Base-by-base conservation (phyloP, 1,284 basidiomycete species). In the Malassezia restricta region DNA sequence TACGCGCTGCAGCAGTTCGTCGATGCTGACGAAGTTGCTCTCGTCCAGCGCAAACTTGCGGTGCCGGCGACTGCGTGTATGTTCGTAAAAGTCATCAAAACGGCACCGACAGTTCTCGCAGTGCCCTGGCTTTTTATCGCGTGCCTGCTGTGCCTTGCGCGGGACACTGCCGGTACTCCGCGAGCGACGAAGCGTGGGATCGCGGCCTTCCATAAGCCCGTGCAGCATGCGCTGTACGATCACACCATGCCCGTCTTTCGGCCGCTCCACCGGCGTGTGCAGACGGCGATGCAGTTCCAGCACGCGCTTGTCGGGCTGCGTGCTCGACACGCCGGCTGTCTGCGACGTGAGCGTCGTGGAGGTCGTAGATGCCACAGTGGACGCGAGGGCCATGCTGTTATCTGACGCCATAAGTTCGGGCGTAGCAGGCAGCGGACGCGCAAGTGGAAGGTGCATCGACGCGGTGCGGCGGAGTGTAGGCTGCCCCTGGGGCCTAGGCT, bases 41-140 rank as follows among this genome's bases (percentile, higher is more conserved):
- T 83, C 79, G 66, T 90, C 82, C 33, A 75, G 75, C 1, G 94
- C 91, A 74, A 91, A 98, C 61, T 84, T 85, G 54, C 83, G 82
- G 73, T 99, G 94, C 64, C 79, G 85, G 47, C 80, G 80, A 9
- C 82, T 79, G 30, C 76, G 75, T 49, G 87, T 79, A 71, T 99
- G 94, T 87, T 96, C 61, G 57, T 82, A 82, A 65, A 98, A 92
- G 74, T 95, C 85, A 0, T 85, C 83, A 70, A 91, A 99, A 73
- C 89, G 87, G 50, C 81, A 70, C 20, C 92, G 81, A 75, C 94
- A 99, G 74, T 91, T 94, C 73, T 99, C 94, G 75, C 94, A 99
- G 75, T 96, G 98, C 8, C 94, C 94, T 6, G 91, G 87, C 74
- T 88, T 95, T 67, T 80, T 84, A 47, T 81, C 84, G 76, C 88